These are phyloP conservation scores for Xerocomus minutiporus DNA, from an alignment of 1,284 basidiomycete genomes.

Conservation along the genomic window DNA sequence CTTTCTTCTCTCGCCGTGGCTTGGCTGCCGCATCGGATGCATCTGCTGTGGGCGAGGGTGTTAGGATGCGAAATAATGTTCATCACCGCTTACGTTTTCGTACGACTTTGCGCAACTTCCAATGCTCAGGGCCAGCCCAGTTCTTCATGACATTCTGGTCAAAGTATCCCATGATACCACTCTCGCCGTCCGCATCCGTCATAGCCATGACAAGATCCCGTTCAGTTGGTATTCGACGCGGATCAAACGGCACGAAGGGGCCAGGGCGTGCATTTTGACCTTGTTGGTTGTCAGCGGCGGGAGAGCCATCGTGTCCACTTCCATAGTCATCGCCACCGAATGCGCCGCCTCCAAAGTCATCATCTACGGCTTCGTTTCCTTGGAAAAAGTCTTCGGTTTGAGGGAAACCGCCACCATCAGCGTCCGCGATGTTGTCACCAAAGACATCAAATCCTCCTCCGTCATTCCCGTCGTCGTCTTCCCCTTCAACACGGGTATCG, in stretches of 20 bases:
- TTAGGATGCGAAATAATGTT: slow-evolving; percentile 2
- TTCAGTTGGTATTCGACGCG: slow-evolving; percentile 64
- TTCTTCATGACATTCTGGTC: slow-evolving; percentile 88
- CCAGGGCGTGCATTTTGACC: slow-evolving; percentile 42
- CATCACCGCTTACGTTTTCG: slow-evolving; percentile 56
- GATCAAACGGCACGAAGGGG: slow-evolving; percentile 73
- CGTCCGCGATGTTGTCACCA: slow-evolving; percentile 38
- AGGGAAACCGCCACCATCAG: slow-evolving; percentile 43
- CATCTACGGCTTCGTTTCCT: slow-evolving; percentile 64
- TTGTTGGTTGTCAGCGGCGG: slow-evolving; percentile 38
- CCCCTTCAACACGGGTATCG: slow-evolving; percentile 38
- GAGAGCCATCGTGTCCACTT: slow-evolving; percentile 39
- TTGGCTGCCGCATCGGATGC: slow-evolving; percentile 46
- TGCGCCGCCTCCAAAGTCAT: slow-evolving; percentile 46
- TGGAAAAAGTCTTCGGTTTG: slow-evolving; percentile 75
- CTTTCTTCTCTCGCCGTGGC: slow-evolving; percentile 73
- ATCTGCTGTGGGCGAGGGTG: slow-evolving; percentile 41
- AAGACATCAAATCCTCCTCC: slow-evolving; percentile 33
- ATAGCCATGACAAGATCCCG: slow-evolving; percentile 83
- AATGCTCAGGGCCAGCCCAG: slow-evolving; percentile 99
- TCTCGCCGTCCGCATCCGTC: slow-evolving; percentile 61
- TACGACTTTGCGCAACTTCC: slow-evolving; percentile 83
- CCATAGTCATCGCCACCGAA: slow-evolving; percentile 45
- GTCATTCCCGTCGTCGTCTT: slow-evolving; percentile 44
- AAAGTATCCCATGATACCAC: slow-evolving; percentile 88